These are phyloP conservation scores for Stentor roeselii DNA, from an alignment of 73 alveolate species.

Conservation along the genomic window DNA sequence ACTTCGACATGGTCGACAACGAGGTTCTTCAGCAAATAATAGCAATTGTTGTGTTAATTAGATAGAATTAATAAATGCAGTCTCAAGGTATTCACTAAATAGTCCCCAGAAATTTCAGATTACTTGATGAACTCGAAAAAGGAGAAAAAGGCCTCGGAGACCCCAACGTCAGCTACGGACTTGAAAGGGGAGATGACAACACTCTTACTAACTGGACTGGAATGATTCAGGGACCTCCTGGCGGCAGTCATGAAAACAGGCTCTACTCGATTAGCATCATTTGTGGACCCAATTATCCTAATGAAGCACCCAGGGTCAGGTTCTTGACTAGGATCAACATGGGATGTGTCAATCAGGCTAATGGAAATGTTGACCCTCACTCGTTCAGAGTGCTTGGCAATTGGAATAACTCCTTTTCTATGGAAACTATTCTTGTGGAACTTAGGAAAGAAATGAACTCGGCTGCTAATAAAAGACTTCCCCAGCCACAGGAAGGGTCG, in stretches of 20 bases:
- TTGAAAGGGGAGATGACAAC: conserved; percentile 88
- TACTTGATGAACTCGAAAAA: conserved; percentile 91
- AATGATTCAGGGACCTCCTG: conserved; percentile 89
- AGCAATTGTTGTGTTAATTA: no score
- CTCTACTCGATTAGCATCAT: conserved; percentile 78
- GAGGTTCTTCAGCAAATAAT: no score
- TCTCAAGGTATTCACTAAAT: conserved; percentile 13
- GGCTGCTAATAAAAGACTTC: conserved; percentile 65
- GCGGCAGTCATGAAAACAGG: conserved; percentile 71
- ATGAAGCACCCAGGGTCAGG: conserved; percentile 81
- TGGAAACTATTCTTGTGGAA: conserved; percentile 61
- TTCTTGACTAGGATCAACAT: conserved; percentile 81
- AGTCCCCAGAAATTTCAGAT: conserved; percentile 95
- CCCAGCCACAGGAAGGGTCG: conserved; percentile 75
- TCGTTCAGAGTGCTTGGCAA: conserved; percentile 51
- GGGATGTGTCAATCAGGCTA: conserved; percentile 80
- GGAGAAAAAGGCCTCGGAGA: conserved; percentile 93
- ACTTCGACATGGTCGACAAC: no score
- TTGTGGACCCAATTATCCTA: conserved; percentile 90
- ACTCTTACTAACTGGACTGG: conserved; percentile 96
- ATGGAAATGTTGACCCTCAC: conserved; percentile 66
- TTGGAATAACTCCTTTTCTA: conserved; percentile 50
- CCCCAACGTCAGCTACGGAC: conserved; percentile 90
- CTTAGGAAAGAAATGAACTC: conserved; percentile 73
- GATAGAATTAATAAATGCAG: conserved; percentile 23